These are phyloP conservation scores for Aspergillus floridensis DNA, from an alignment of 2,329 filamentous ascomycete species.

Conservation along the genomic window DNA sequence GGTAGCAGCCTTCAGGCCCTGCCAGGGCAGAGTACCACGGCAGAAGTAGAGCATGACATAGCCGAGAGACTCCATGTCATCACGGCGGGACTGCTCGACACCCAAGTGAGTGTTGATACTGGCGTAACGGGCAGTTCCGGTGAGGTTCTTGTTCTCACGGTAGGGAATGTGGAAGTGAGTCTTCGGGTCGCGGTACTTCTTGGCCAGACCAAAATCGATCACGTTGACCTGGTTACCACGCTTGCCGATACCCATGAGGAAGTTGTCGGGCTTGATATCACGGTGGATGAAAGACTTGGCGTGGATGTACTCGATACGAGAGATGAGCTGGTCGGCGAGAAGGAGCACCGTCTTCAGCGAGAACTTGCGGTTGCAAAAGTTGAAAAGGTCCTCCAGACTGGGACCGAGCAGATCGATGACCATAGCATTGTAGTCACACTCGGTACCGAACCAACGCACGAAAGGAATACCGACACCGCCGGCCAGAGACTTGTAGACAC, in stretches of 20 bases:
- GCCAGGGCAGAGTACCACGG: conserved; percentile 97
- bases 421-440: conserved; percentile 99
- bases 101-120: conserved; percentile 98
- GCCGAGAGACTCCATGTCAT: conserved; percentile 98
- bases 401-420: conserved; percentile 95
- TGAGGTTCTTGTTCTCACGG: conserved; percentile 99
- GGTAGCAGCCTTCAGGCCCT: conserved; percentile 95
- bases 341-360: conserved; percentile 97
- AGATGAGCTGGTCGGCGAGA: conserved; percentile 96
- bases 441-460: conserved; percentile 98
- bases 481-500: conserved; percentile 81
- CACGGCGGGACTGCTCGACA: conserved; percentile 97
- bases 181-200: conserved; percentile 99
- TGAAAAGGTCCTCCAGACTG: conserved; percentile 96
- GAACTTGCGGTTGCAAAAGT: conserved; percentile 99
- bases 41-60: conserved; percentile 99
- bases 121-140: conserved; percentile 95
- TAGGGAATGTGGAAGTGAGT: conserved; percentile 99
- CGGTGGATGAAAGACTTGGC: conserved; percentile 99
- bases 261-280: conserved; percentile 99
- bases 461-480: conserved; percentile 98
- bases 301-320: conserved; percentile 98
- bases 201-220: conserved; percentile 97
- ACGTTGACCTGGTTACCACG: conserved; percentile 99
- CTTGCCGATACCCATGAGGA: conserved; percentile 98